Percentiles rank a stretch among this genome's conserved stretches.
Evolutionary conservation across 2,329 filamentous ascomycete species (phyloP).

Genomic region (Ophiostoma triangulosporum): DNA sequence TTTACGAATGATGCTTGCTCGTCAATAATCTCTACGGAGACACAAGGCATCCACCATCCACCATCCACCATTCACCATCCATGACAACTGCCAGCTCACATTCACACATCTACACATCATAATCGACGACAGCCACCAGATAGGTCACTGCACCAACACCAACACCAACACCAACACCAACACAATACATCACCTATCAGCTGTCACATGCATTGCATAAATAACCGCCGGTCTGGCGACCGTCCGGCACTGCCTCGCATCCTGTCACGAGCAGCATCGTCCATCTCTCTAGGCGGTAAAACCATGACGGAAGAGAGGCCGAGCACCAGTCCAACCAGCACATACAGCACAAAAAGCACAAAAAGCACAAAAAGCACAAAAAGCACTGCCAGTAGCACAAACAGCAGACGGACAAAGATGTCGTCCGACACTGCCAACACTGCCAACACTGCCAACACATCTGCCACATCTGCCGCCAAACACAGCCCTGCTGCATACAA

Average conservation of each 20-base stretch:
- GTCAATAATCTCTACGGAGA: background rate
- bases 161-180: background rate
- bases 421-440: background rate
- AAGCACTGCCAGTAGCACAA: background rate
- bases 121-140: background rate
- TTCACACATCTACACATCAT: background rate
- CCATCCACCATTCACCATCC: too few relatives aligned
- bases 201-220: background rate
- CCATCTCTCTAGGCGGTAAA: background rate
- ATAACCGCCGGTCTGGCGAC: background rate
- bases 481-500: background rate
- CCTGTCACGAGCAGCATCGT: background rate
- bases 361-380: background rate
- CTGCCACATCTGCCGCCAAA: background rate
- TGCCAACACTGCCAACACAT: background rate
- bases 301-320: background rate
- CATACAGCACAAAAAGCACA: background rate
- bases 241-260: background rate
- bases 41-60: background rate
- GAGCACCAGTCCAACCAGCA: background rate
- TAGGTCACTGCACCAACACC: too few relatives aligned
- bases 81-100: background rate
- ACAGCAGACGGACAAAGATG: background rate
- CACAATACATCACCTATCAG: background rate
- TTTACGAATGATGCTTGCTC: background rate